Conservation (phyloP, 305 asterid species). For the Petunia hybrid region DNA sequence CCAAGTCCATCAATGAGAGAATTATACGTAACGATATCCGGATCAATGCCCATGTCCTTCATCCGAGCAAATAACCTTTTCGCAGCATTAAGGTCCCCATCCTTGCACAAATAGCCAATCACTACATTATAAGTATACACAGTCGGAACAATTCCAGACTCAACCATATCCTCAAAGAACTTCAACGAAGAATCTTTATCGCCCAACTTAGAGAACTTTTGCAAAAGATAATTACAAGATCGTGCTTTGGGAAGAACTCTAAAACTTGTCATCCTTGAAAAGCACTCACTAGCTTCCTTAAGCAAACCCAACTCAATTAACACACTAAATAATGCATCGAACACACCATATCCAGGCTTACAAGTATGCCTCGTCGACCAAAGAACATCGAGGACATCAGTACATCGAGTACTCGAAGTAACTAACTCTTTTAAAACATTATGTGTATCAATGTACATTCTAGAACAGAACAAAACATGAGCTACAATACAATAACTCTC, state of each 20-base stretch:
- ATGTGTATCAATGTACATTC: conserved; percentile 71
- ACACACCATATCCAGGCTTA: conserved; percentile 74
- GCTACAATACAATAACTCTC: conserved; percentile 75
- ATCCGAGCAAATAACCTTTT: conserved; percentile 60
- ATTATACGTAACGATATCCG: conserved; percentile 84
- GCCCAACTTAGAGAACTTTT: conserved; percentile 55
- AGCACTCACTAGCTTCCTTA: conserved; percentile 82
- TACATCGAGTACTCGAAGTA: conserved; percentile 42
- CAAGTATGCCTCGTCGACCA: conserved; percentile 76
- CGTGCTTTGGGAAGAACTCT: conserved; percentile 70
- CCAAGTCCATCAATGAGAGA: conserved; percentile 84
- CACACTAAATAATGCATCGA: conserved; percentile 74
- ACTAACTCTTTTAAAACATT: conserved; percentile 65
- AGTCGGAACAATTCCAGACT: conserved; percentile 65
- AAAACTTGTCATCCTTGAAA: conserved; percentile 67
- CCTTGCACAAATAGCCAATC: conserved; percentile 77
- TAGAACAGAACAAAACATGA: conserved; percentile 80
- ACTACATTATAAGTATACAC: conserved; percentile 78
- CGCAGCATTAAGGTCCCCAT: conserved; percentile 71
- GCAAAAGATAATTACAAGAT: conserved; percentile 83
- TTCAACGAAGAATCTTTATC: conserved; percentile 53
- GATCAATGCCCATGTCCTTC: conserved; percentile 67
- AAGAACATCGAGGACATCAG: conserved; percentile 62
- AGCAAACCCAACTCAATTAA: conserved; percentile 72
- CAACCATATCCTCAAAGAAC: conserved; percentile 69